These are phyloP conservation scores for Cladorrhinum sp. DNA, from an alignment of 2,329 filamentous ascomycete species.

Conservation along the genomic window DNA sequence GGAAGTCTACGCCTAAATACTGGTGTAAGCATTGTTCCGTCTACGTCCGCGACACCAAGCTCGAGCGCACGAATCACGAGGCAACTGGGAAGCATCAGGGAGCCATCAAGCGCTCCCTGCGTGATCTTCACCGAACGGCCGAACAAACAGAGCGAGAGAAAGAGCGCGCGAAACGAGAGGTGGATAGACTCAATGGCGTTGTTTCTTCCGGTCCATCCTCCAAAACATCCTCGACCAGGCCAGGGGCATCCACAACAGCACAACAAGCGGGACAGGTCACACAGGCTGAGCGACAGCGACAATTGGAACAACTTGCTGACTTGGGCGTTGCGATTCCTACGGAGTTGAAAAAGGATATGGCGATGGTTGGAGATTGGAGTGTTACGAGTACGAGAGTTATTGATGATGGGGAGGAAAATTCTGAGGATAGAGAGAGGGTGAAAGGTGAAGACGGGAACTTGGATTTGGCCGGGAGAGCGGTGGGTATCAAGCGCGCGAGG, in stretches of 20 bases:
- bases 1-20: constrained; percentile 96
- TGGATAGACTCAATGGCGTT: constrained; percentile 79
- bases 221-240: not conserved
- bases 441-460: constrained; percentile 26
- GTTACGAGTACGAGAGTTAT: constrained; percentile 62
- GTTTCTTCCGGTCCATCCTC: constrained; percentile 46
- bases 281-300: constrained; percentile 69
- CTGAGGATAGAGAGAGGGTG: constrained; percentile 34
- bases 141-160: constrained; percentile 79
- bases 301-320: constrained; percentile 82
- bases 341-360: constrained; percentile 74
- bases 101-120: constrained; percentile 82
- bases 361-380: constrained; percentile 86
- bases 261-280: constrained; percentile 39
- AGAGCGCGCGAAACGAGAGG: constrained; percentile 76
- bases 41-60: constrained; percentile 87
- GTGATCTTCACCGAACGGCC: constrained; percentile 81
- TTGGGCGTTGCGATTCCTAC: constrained; percentile 84
- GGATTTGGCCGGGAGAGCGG: constrained; percentile 29
- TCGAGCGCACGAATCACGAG: constrained; percentile 88
- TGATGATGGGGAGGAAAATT: constrained; percentile 39
- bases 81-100: constrained; percentile 80
- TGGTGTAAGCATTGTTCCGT: constrained; percentile 97
- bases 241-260: not conserved
- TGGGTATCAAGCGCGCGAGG: constrained; percentile 52